Conservation (phyloP, 192 early-diverging fungal species). For the Haplosporangium gracile region DNA sequence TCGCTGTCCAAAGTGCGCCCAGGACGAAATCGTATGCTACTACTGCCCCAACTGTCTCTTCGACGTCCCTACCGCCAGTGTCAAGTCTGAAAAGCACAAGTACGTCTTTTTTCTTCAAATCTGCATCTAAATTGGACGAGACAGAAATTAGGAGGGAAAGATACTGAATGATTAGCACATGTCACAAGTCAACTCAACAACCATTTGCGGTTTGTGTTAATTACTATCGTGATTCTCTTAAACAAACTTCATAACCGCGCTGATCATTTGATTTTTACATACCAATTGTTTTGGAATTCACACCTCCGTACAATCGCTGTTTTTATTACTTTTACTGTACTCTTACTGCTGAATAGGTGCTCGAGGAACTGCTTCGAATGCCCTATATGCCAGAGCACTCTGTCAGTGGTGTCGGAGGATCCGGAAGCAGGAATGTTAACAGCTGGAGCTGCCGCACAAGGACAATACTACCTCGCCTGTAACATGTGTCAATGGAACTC, state of each 20-base stretch:
- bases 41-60: slow-evolving; percentile 98
- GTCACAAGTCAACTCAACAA: not conserved
- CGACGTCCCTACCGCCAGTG: slow-evolving; percentile 95
- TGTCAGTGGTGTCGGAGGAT: slow-evolving; percentile 78
- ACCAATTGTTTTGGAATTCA: not conserved
- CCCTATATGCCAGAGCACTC: slow-evolving; percentile 85
- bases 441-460: slow-evolving; percentile 32
- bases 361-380: slow-evolving; percentile 96
- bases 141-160: not conserved
- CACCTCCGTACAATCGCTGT: not conserved
- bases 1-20: slow-evolving; percentile 84
- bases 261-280: not conserved
- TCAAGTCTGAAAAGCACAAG: slow-evolving; percentile 96
- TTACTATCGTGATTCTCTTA: not conserved
- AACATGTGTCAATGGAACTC: slow-evolving; percentile 95
- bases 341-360: slow-evolving; percentile 65
- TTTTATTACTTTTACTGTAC: not conserved
- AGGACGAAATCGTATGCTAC: slow-evolving; percentile 89
- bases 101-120: slow-evolving; percentile 2
- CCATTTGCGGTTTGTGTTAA: too few species aligned
- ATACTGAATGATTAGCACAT: not conserved
- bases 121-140: not conserved
- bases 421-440: slow-evolving; percentile 28
- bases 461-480: slow-evolving; percentile 83
- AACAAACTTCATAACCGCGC: not conserved